Evolutionary conservation across 2,329 filamentous ascomycete genomes (phyloP).

Genomic region (Botrytis fragariae): DNA sequence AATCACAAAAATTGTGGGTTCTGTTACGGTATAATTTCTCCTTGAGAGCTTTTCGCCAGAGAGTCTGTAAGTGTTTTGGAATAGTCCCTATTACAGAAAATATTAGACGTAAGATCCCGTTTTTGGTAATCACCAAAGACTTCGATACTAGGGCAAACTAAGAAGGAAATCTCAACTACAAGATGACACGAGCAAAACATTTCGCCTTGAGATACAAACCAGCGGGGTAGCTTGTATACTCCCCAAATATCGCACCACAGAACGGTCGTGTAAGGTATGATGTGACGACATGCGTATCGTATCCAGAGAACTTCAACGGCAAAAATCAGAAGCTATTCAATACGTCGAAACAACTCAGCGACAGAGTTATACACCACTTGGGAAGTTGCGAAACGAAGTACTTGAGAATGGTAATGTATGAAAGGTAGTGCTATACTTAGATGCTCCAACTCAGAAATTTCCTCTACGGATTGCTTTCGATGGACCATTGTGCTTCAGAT

Average conservation of each 20-base stretch:
- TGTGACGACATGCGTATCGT: not conserved
- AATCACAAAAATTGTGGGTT: not conserved
- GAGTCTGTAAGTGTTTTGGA: not conserved
- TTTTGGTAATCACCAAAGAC: not conserved
- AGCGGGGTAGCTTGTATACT: not conserved
- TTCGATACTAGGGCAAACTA: not conserved
- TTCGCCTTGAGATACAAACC: not conserved
- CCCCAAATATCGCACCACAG: not conserved
- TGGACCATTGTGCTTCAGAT: not conserved
- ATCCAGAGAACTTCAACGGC: not conserved
- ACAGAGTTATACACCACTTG: not conserved
- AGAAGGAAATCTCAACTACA: not conserved
- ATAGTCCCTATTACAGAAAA: not conserved
- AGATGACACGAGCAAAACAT: not conserved
- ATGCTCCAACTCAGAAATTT: too few relatives aligned
- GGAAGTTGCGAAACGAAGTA: not conserved
- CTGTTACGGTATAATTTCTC: not conserved
- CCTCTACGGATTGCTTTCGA: not conserved
- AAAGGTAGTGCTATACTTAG: not conserved
- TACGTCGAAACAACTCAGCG: not conserved
- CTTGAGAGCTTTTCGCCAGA: too few relatives aligned
- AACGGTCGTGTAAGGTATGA: not conserved
- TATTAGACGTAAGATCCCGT: not conserved
- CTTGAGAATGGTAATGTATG: too few relatives aligned
- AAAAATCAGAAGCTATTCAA: not conserved